These are phyloP conservation scores for barley (Hordeum vulgare) DNA, from an alignment of 176 grass and related monocot species.

Conservation along the genomic window MorexV3_pseudomolecules_assembly NC_058524.1:88065584-88066083, in stretches of 20 bases:
- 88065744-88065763: constrained; percentile 21
- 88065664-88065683: constrained; percentile 20
- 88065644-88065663: constrained; percentile 13
- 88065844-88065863: neutral
- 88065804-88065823: neutral
- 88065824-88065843: too few species aligned
- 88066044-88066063: too few species aligned
- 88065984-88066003: too few species aligned
- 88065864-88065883: neutral
- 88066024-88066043: too few species aligned
- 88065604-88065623: neutral
- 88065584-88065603: constrained; percentile 11
- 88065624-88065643: neutral
- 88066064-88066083: too few species aligned
- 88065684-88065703: constrained; percentile 1
- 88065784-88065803: neutral
- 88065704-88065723: constrained; percentile 1
- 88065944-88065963: too few species aligned
- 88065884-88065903: neutral
- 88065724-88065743: constrained; percentile 15
- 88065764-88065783: neutral
- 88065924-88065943: neutral
- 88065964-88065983: too few species aligned
- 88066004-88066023: too few species aligned
- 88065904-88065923: neutral